Conservation (phyloP, 2,329 filamentous ascomycete genomes). For the Phaeomoniella chlamydospora region DNA sequence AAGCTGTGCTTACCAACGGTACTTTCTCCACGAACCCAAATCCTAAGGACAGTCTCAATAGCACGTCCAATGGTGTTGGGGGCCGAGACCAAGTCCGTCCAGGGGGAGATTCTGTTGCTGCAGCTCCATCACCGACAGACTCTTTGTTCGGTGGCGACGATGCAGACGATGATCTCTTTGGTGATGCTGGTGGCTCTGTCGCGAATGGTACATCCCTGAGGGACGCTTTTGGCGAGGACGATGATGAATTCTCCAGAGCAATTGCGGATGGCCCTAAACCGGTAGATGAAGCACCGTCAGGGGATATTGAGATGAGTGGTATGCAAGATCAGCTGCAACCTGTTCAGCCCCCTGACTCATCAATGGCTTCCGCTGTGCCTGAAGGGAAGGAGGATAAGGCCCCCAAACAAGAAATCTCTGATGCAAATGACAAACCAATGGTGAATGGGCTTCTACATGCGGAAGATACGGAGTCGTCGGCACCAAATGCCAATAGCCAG, state of each 20-base stretch:
- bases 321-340: conserved; percentile 9
- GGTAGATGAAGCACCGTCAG: conserved; percentile 26
- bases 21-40: conserved; percentile 64
- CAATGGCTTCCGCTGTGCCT: conserved; percentile 2
- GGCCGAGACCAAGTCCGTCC: conserved; percentile 16
- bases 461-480: conserved; percentile 21
- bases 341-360: conserved; percentile 2
- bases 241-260: conserved; percentile 65
- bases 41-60: conserved; percentile 37
- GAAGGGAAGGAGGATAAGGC: conserved; percentile 9
- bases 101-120: conserved; percentile 42
- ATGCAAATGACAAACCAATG: conserved; percentile 11
- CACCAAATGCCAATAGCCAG: conserved; percentile 15
- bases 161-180: conserved; percentile 68
- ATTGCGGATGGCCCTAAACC: conserved; percentile 49
- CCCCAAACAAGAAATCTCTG: conserved; percentile 11
- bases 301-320: conserved; percentile 15
- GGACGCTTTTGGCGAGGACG: conserved; percentile 63
- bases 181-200: conserved; percentile 52
- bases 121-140: conserved; percentile 59
- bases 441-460: conserved; percentile 26
- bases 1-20: conserved; percentile 40
- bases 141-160: conserved; percentile 73
- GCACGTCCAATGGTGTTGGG: conserved; percentile 20
- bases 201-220: conserved; percentile 33